phyloP scores from a whole-genome alignment of 192 early-diverging fungal genomes.

The Physocladia obscura region DNA sequence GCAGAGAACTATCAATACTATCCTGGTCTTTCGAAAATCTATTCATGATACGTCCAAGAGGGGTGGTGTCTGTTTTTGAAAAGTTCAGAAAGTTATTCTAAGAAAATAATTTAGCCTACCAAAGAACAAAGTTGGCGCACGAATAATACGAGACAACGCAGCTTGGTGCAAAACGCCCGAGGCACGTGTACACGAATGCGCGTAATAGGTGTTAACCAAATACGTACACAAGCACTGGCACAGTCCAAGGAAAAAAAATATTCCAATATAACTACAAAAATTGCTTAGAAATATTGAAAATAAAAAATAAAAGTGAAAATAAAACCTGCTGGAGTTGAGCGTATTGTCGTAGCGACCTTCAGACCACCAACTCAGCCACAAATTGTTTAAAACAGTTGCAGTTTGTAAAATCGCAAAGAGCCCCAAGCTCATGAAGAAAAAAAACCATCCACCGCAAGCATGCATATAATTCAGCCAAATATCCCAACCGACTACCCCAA shows the following conservation, averaged over 20 bases:
- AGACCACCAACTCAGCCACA: slow-evolving; percentile 58
- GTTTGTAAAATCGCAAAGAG: slow-evolving; percentile 48
- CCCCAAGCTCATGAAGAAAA: slow-evolving; percentile 38
- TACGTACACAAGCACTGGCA: slow-evolving; percentile 55
- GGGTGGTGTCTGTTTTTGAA: slow-evolving; percentile 52
- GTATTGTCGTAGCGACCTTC: slow-evolving; percentile 20
- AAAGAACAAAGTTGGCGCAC: slow-evolving; percentile 75
- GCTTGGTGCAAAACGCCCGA: slow-evolving; percentile 63
- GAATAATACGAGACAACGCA: slow-evolving; percentile 62
- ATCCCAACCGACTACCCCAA: slow-evolving; percentile 66
- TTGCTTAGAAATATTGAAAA: slow-evolving; percentile 1
- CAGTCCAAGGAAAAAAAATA: slow-evolving; percentile 66
- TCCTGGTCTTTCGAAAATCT: slow-evolving; percentile 71
- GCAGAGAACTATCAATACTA: slow-evolving; percentile 64
- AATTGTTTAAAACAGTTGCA: slow-evolving; percentile 52
- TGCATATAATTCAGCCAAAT: slow-evolving; percentile 74
- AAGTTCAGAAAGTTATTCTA: not conserved
- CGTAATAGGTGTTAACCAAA: slow-evolving; percentile 52
- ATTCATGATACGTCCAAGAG: slow-evolving; percentile 73
- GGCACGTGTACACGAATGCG: slow-evolving; percentile 51
- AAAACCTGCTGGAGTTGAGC: slow-evolving; percentile 58
- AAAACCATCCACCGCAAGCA: slow-evolving; percentile 43
- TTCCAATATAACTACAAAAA: slow-evolving; percentile 51
- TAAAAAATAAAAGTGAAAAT: slow-evolving; percentile 13
- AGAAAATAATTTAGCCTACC: not conserved